These are phyloP conservation scores for Scleromitrula shiraiana DNA, from an alignment of 2,329 filamentous ascomycete species.

Conservation along the genomic window DNA sequence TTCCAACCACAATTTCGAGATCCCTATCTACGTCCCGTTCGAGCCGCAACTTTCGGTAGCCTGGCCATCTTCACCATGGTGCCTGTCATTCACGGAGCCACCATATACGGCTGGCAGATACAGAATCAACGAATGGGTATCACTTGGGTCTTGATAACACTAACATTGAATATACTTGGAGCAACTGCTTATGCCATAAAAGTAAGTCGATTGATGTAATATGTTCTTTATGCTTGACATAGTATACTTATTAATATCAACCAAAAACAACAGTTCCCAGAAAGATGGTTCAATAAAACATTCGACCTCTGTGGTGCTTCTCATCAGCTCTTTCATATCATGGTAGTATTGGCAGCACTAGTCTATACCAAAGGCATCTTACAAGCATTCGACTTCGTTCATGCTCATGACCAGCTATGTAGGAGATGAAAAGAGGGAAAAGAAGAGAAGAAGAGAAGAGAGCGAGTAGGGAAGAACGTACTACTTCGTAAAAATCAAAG, in stretches of 20 bases:
- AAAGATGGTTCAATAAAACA: constrained; percentile 34
- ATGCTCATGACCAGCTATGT: constrained; percentile 12
- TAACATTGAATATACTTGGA: constrained; percentile 33
- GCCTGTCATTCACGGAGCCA: constrained; percentile 34
- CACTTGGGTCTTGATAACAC: constrained; percentile 33
- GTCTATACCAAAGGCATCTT: constrained; percentile 32
- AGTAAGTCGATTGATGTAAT: constrained; percentile 12
- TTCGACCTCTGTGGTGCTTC: constrained; percentile 41
- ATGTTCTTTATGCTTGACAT: background rate
- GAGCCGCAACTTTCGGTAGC: constrained; percentile 35
- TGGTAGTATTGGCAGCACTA: constrained; percentile 37
- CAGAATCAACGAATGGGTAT: constrained; percentile 35
- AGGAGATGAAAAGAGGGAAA: background rate
- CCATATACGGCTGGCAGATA: constrained; percentile 28
- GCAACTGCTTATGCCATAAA: constrained; percentile 33
- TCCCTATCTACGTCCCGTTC: constrained; percentile 32
- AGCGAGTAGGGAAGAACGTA: no score
- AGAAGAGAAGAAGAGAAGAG: no score
- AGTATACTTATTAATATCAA: no score
- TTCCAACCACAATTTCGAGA: constrained; percentile 32
- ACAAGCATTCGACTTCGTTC: constrained; percentile 31
- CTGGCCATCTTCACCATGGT: constrained; percentile 36
- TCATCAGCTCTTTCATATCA: constrained; percentile 42
- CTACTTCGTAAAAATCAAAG: no score
- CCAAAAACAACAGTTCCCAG: constrained; percentile 38